These are phyloP conservation scores for Cucurbitaria berberidis DNA, from an alignment of 2,329 filamentous ascomycete genomes.

Conservation along the genomic window DNA sequence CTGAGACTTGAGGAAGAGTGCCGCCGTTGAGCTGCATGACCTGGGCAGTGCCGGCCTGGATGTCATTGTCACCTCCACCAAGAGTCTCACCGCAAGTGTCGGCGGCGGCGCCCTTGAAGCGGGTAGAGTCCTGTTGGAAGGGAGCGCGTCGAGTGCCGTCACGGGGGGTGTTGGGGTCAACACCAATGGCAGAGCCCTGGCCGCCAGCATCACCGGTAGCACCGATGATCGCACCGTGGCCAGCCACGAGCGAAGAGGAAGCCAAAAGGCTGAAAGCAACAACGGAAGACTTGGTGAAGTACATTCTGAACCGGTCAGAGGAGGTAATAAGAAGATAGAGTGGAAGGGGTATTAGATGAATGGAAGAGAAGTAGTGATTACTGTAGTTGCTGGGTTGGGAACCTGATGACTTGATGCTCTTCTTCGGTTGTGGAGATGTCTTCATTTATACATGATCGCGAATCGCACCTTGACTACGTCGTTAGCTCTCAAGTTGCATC, in stretches of 20 bases:
- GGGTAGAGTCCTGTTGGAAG: conserved; percentile 69
- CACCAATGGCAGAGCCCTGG: conserved; percentile 56
- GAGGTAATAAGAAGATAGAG: conserved; percentile 31
- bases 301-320: conserved; percentile 52
- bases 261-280: conserved; percentile 59
- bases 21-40: conserved; percentile 65
- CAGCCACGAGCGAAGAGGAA: conserved; percentile 62
- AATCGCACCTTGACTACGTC: not conserved
- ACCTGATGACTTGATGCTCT: conserved; percentile 43
- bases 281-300: conserved; percentile 49
- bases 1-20: conserved; percentile 64
- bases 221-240: conserved; percentile 65
- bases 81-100: conserved; percentile 66
- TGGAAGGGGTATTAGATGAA: conserved; percentile 30
- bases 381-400: conserved; percentile 43
- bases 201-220: conserved; percentile 66
- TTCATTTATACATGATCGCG: conserved; percentile 36
- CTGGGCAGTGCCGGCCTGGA: conserved; percentile 62
- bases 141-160: conserved; percentile 66
- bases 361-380: conserved; percentile 42
- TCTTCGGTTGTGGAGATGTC: conserved; percentile 22
- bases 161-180: conserved; percentile 64
- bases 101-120: conserved; percentile 62
- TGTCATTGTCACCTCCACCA: conserved; percentile 61
- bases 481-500: conserved; percentile 9